These are phyloP conservation scores for Fusarium marasasianum DNA, from an alignment of 2,329 filamentous ascomycete genomes.

Conservation along the genomic window DNA sequence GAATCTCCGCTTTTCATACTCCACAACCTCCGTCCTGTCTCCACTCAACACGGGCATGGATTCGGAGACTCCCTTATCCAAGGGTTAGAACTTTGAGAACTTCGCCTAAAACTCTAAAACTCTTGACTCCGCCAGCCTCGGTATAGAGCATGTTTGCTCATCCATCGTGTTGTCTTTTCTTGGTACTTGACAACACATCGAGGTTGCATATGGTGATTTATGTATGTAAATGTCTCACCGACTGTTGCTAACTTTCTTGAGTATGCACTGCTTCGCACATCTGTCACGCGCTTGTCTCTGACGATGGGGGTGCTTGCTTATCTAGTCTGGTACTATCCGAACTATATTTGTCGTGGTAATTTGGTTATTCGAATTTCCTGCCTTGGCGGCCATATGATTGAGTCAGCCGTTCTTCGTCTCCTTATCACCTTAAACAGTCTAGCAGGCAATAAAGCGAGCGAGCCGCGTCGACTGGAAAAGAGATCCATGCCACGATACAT, in stretches of 20 bases:
- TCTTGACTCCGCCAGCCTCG: conserved; percentile 4
- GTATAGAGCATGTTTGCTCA: conserved; percentile 4
- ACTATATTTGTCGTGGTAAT: conserved; percentile 17
- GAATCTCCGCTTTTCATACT: conserved; percentile 1
- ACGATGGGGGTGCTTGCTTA: conserved; percentile 15
- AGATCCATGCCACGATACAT: not conserved
- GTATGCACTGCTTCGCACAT: conserved; percentile 6
- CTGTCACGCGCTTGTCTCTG: conserved; percentile 16
- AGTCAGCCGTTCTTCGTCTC: conserved; percentile 28
- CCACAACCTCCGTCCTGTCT: conserved; percentile 6
- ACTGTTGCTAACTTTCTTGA: conserved; percentile 7
- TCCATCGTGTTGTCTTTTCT: not conserved
- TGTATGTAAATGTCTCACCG: conserved; percentile 21
- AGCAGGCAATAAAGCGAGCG: not conserved
- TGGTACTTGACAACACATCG: conserved; percentile 3
- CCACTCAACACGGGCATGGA: not conserved
- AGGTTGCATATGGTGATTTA: not conserved
- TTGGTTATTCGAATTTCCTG: conserved; percentile 4
- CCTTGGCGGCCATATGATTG: conserved; percentile 5
- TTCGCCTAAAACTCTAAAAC: conserved; percentile 42
- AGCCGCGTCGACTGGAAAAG: not conserved
- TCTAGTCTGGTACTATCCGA: conserved; percentile 19
- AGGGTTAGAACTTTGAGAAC: not conserved
- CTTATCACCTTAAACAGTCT: not conserved
- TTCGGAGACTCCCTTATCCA: not conserved